These are phyloP conservation scores for Schoenoplectus tabernaemontani DNA, from an alignment of 202 grass and related monocot species.

Conservation along the genomic window DNA sequence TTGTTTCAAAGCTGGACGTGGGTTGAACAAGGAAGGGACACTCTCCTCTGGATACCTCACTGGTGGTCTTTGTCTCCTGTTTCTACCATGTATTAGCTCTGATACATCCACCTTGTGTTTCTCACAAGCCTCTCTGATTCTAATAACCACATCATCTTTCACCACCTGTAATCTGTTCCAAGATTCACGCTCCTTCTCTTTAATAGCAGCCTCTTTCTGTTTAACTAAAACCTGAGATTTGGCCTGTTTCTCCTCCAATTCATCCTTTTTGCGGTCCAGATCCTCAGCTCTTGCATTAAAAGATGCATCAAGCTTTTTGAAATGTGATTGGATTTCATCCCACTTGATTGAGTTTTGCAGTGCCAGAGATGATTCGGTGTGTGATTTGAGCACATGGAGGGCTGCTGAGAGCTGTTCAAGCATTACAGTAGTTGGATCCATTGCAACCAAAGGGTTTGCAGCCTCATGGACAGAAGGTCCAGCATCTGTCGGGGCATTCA, in stretches of 20 bases:
- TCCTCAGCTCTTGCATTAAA: conserved; percentile 61
- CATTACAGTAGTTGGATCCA: conserved; percentile 33
- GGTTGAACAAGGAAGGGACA: conserved; percentile 37
- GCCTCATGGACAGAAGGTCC: conserved; percentile 29
- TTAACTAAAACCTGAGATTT: conserved; percentile 43
- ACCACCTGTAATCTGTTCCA: conserved; percentile 64
- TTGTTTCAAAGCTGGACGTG: conserved; percentile 50
- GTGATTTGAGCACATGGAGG: conserved; percentile 61
- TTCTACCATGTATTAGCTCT: conserved; percentile 65
- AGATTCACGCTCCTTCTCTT: conserved; percentile 46
- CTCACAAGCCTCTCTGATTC: conserved; percentile 51
- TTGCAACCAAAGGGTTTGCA: conserved; percentile 21
- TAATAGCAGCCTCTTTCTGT: conserved; percentile 56
- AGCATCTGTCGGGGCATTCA: not conserved
- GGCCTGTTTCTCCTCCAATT: conserved; percentile 53
- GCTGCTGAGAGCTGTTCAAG: conserved; percentile 59
- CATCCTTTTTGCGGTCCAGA: conserved; percentile 50
- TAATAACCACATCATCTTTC: conserved; percentile 55
- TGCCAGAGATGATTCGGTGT: conserved; percentile 41
- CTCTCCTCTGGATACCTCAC: conserved; percentile 37
- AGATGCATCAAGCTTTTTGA: conserved; percentile 50
- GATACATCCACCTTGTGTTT: conserved; percentile 70
- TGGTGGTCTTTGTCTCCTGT: conserved; percentile 60
- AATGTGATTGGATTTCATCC: conserved; percentile 59
- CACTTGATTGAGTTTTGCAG: conserved; percentile 45